Conservation (phyloP, 2,329 filamentous ascomycete species). For the Fusarium zealandicum region DNA sequence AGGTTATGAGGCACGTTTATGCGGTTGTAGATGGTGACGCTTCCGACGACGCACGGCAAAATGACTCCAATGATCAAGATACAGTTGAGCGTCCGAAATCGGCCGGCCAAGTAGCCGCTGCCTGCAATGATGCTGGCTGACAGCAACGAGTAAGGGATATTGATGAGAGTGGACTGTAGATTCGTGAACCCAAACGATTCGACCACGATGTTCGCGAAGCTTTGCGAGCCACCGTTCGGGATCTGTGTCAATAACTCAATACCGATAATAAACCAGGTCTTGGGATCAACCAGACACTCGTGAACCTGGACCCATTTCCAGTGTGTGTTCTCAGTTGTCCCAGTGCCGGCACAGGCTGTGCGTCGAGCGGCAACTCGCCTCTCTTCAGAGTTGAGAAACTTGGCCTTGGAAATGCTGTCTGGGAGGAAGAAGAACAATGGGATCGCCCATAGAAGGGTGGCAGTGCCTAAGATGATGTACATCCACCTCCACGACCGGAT, state of each 20-base stretch:
- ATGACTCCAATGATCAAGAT: slow-evolving; percentile 59
- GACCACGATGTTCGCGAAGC: slow-evolving; percentile 65
- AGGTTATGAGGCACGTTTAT: slow-evolving; percentile 49
- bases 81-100: slow-evolving; percentile 59
- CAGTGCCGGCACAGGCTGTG: slow-evolving; percentile 59
- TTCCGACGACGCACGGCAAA: slow-evolving; percentile 59
- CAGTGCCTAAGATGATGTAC: slow-evolving; percentile 61
- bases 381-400: slow-evolving; percentile 64
- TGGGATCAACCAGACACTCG: slow-evolving; percentile 64
- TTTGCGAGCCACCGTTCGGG: slow-evolving; percentile 68
- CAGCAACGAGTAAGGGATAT: slow-evolving; percentile 65
- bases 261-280: slow-evolving; percentile 65
- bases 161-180: slow-evolving; percentile 62
- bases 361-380: slow-evolving; percentile 56
- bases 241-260: slow-evolving; percentile 64
- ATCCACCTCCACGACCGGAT: slow-evolving; percentile 64
- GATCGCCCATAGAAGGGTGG: slow-evolving; percentile 60
- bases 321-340: slow-evolving; percentile 54
- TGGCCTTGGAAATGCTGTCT: slow-evolving; percentile 60
- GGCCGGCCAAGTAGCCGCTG: slow-evolving; percentile 59
- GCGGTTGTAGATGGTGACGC: slow-evolving; percentile 60
- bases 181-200: slow-evolving; percentile 63
- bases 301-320: slow-evolving; percentile 60
- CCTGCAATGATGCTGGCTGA: slow-evolving; percentile 56
- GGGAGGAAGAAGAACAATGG: slow-evolving; percentile 58